Conservation (phyloP, 2,329 filamentous ascomycete species). For the Clonostachys sp. region DNA sequence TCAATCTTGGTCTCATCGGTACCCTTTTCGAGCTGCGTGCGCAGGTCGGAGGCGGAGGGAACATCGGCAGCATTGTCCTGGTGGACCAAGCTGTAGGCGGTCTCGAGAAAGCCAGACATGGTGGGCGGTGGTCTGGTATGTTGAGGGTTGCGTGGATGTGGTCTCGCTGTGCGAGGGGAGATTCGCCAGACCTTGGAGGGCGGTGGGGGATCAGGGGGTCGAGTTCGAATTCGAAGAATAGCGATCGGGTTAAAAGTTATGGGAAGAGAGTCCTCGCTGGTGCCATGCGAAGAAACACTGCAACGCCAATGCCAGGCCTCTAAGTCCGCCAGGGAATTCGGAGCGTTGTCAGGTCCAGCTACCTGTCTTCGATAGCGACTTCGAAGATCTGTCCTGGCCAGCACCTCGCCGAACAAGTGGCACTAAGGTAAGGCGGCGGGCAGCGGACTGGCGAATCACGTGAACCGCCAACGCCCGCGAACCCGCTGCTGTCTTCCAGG, state of each 20-base stretch:
- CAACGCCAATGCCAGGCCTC: conserved; percentile 18
- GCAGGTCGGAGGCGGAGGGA: conserved; percentile 84
- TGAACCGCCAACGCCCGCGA: conserved; percentile 10
- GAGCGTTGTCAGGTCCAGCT: conserved; percentile 17
- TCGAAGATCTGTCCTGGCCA: conserved; percentile 29
- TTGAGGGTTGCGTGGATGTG: background rate
- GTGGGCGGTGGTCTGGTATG: conserved; percentile 9
- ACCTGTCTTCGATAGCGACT: conserved; percentile 20
- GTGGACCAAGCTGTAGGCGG: conserved; percentile 94
- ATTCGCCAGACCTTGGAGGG: conserved; percentile 16
- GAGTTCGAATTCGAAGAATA: background rate
- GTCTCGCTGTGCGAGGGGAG: conserved; percentile 14
- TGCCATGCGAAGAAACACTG: conserved; percentile 19
- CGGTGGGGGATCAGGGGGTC: conserved; percentile 26
- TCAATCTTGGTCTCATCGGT: conserved; percentile 90
- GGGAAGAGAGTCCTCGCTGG: conserved; percentile 12
- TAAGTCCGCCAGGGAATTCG: conserved; percentile 1
- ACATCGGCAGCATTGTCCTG: conserved; percentile 95
- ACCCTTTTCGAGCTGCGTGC: conserved; percentile 89
- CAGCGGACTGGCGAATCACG: conserved; percentile 17
- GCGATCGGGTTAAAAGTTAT: background rate
- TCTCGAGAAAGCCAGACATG: conserved; percentile 95
- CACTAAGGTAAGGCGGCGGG: conserved; percentile 20
- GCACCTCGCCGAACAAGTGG: conserved; percentile 29
- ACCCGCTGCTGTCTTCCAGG: too few relatives aligned